phyloP scores from a whole-genome alignment of 2,329 filamentous ascomycete species.

The Biscogniauxia mediterranea region DNA sequence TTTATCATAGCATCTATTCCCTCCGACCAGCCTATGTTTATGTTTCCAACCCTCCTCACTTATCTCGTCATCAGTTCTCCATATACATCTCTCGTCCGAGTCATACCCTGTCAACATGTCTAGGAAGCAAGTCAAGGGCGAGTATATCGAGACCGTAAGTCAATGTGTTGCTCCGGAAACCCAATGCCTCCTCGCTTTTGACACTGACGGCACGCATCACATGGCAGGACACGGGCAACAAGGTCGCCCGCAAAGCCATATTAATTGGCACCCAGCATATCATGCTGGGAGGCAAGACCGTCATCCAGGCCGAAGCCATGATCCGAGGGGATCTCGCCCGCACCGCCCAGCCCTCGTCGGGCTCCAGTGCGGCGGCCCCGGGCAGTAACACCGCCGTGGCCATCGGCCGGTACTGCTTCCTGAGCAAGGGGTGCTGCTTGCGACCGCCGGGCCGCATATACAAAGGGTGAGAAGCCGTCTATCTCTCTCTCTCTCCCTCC shows the following conservation, averaged over 20 bases:
- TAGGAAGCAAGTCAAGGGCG: conserved; percentile 75
- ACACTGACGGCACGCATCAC: conserved; percentile 6
- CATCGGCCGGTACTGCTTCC: conserved; percentile 88
- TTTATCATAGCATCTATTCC: neutral
- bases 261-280: conserved; percentile 97
- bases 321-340: conserved; percentile 85
- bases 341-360: conserved; percentile 46
- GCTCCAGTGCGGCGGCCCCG: conserved; percentile 37
- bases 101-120: conserved; percentile 55
- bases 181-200: neutral
- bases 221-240: conserved; percentile 89
- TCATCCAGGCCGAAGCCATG: conserved; percentile 93
- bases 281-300: conserved; percentile 92
- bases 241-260: conserved; percentile 87
- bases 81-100: neutral
- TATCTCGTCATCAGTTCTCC: too few species aligned
- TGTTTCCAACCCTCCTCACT: too few species aligned
- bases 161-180: neutral
- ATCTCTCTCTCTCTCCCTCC: conserved; percentile 24
- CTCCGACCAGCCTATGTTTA: neutral
- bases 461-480: conserved; percentile 55
- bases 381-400: conserved; percentile 68
- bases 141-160: conserved; percentile 93
- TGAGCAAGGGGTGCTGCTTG: conserved; percentile 74
- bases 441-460: conserved; percentile 81